Conservation (phyloP, 106 monocot genomes). For the Cymbidium sinense region DNA sequence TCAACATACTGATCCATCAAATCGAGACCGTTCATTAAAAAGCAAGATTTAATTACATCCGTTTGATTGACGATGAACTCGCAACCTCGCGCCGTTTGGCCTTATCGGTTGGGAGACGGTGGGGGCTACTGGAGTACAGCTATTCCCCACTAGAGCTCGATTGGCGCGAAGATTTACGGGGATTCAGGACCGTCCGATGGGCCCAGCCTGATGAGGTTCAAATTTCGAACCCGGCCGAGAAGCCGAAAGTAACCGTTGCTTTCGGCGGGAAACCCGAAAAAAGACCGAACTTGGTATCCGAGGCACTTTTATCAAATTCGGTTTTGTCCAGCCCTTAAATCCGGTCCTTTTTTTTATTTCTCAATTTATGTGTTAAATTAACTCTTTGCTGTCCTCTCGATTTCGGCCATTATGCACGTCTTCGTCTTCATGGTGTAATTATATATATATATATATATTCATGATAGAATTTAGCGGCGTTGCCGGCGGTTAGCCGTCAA, state of each 20-base stretch:
- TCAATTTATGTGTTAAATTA: background rate
- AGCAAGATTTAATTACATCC: background rate
- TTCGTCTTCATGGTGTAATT: background rate
- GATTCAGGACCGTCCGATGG: slow-evolving; percentile 4
- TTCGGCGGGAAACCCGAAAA: slow-evolving; percentile 12
- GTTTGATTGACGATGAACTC: background rate
- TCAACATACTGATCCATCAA: background rate
- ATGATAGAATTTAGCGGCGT: background rate
- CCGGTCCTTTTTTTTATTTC: background rate
- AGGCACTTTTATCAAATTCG: slow-evolving; percentile 4
- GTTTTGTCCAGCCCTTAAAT: background rate
- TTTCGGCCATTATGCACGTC: slow-evolving; percentile 5
- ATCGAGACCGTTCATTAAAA: background rate
- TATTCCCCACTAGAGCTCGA: background rate
- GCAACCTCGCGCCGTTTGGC: background rate
- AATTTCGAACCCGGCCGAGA: slow-evolving; percentile 8
- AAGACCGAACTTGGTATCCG: slow-evolving; percentile 1
- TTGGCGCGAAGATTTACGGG: slow-evolving; percentile 8
- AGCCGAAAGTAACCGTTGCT: slow-evolving; percentile 11
- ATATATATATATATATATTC: background rate
- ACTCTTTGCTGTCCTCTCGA: background rate
- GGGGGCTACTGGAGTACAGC: slow-evolving; percentile 6
- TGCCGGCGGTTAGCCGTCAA: background rate
- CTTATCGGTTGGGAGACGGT: background rate
- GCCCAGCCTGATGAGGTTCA: background rate